phyloP scores from a whole-genome alignment of 768 basidiomycete species.

The Amanita thiersii region DNA sequence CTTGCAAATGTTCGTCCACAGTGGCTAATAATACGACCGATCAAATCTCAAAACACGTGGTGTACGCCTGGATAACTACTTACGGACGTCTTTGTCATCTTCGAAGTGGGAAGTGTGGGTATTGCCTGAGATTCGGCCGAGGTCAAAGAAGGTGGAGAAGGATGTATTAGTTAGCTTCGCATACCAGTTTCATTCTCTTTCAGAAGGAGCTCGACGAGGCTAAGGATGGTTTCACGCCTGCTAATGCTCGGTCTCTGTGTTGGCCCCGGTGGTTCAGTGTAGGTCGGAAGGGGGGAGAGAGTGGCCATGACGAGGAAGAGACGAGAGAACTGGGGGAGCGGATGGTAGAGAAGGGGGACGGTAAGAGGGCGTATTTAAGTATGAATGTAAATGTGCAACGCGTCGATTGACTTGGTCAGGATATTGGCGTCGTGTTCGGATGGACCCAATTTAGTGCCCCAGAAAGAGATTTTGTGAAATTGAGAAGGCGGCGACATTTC shows the following conservation, averaged over 20 bases:
- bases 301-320: slow-evolving; percentile 5
- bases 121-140: slow-evolving; percentile 18
- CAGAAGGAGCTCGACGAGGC: slow-evolving; percentile 42
- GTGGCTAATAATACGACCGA: slow-evolving; percentile 31
- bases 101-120: slow-evolving; percentile 43
- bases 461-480: slow-evolving; percentile 4
- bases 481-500: background rate
- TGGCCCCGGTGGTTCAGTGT: slow-evolving; percentile 2
- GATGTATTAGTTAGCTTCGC: slow-evolving; percentile 12
- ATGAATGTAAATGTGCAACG: too few relatives aligned
- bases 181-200: slow-evolving; percentile 27
- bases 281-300: background rate
- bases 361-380: too few relatives aligned
- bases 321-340: too few relatives aligned
- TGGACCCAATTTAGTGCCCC: too few relatives aligned
- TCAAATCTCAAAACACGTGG: slow-evolving; percentile 3
- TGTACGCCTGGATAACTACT: slow-evolving; percentile 22
- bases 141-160: background rate
- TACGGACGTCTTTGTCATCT: slow-evolving; percentile 60
- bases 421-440: too few relatives aligned
- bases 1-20: slow-evolving; percentile 65
- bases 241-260: slow-evolving; percentile 12
- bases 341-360: too few relatives aligned
- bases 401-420: too few relatives aligned
- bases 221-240: slow-evolving; percentile 40